Percentiles rank a stretch among this genome's conserved stretches.
These are phyloP conservation scores for Cladosporium sp. DNA, from an alignment of 2,329 filamentous ascomycete species.

Conservation along the genomic window DNA sequence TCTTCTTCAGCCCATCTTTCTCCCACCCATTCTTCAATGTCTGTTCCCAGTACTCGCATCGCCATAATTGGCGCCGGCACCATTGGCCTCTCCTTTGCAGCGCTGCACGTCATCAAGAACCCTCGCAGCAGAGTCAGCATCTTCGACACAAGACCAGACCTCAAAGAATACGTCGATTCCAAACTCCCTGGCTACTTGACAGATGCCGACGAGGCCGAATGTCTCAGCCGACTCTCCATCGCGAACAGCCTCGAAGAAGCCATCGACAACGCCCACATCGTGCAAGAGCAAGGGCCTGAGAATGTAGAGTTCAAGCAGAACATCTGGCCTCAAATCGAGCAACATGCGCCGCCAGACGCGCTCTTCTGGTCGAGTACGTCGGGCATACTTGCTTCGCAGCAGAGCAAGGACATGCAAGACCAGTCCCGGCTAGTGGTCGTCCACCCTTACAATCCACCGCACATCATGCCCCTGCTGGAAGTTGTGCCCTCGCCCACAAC, in stretches of 20 bases:
- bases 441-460: conserved; percentile 60
- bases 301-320: conserved; percentile 47
- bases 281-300: conserved; percentile 60
- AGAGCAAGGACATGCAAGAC: conserved; percentile 42
- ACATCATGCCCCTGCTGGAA: conserved; percentile 59
- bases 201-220: conserved; percentile 25
- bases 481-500: conserved; percentile 50
- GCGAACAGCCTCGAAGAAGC: conserved; percentile 38
- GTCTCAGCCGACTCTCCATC: conserved; percentile 33
- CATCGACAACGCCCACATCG: conserved; percentile 45
- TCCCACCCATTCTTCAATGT: neutral
- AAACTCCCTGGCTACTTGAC: conserved; percentile 44
- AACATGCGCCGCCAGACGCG: conserved; percentile 39
- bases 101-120: conserved; percentile 48
- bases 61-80: conserved; percentile 44
- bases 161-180: conserved; percentile 40
- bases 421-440: conserved; percentile 50
- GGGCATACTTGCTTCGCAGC: conserved; percentile 53
- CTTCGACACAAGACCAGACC: conserved; percentile 48
- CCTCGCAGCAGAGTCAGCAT: conserved; percentile 41
- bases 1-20: too few relatives aligned
- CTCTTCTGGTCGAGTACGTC: conserved; percentile 57
- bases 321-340: conserved; percentile 51
- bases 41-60: conserved; percentile 17
- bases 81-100: conserved; percentile 54